Base-by-base conservation (phyloP, 2,329 filamentous ascomycete species). In the Atkinsonella hypoxylon region DNA sequence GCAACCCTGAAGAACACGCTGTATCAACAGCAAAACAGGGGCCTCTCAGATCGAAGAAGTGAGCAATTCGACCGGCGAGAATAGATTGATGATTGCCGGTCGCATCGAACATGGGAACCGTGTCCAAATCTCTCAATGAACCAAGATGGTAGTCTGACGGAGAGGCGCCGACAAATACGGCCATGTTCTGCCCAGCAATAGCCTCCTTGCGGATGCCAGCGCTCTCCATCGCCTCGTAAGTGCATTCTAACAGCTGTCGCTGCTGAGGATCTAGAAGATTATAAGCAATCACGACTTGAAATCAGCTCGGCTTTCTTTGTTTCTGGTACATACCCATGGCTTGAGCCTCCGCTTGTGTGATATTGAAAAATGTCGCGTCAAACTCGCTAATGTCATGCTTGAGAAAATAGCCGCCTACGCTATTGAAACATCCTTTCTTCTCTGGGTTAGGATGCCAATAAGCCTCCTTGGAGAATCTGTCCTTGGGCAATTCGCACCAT, bases 1-100 rank as follows among this genome's bases (percentile, higher is more conserved):
- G 68, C 51, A 78, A 60, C 53, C 70, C 70, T 1, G 73, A 75
- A 1, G 75, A 77, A 54, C 75, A 78, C 6, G 73, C 75, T 1
- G 75, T 77, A 51, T 78, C 73, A 3, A 73, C 64, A 0, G 74
- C 73, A 51, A 77, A 71, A 48, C 72, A 76, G 0, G 76, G 75
- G 0, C 77, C 77, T 38, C 69, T 65, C 36, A 80, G 65, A 55
- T 79, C 72, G 54, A 78, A 79, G 62, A 73, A 76, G 55, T 79
- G 75, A 1, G 75, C 77, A 18, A 79, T 65, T 44, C 76, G 66
- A 53, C 78, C 78, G 0, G 75, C 73, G 52, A 77, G 68, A 61
- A 79, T 75, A 10, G 73, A 71, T 56, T 73, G 70, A 41, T 73
- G 72, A 53, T 64, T 63, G 65, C 73, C 73, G 30, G 73, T 76